Evolutionary conservation across 257 asterid genomes (phyloP).

Genomic region (Agastache rugosa): DNA sequence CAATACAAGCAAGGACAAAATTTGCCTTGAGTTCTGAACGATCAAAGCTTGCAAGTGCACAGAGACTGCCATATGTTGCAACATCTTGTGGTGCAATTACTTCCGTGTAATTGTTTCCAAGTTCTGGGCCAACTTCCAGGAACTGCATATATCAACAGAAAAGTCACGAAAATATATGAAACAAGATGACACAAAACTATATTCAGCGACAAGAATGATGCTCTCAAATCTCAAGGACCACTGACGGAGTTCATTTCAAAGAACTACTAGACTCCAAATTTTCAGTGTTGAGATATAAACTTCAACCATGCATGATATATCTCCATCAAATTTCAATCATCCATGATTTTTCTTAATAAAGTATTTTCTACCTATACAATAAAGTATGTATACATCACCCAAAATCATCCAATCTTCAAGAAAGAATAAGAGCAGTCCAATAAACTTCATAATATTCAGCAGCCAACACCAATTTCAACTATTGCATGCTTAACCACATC

Average conservation of each 20-base stretch:
- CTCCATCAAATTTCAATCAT: background rate
- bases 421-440: background rate
- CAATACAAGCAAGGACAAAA: constrained; percentile 7
- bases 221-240: background rate
- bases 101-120: constrained; percentile 77
- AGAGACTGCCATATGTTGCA: constrained; percentile 97
- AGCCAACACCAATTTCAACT: constrained; percentile 8
- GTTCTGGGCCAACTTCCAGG: constrained; percentile 84
- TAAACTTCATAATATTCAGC: background rate
- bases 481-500: constrained; percentile 15
- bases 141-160: constrained; percentile 59
- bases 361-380: constrained; percentile 9
- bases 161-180: constrained; percentile 16
- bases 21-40: constrained; percentile 90
- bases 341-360: background rate
- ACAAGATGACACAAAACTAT: background rate
- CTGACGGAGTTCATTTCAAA: background rate
- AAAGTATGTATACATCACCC: background rate
- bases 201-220: background rate
- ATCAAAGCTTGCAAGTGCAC: constrained; percentile 98
- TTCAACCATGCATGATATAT: background rate
- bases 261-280: background rate
- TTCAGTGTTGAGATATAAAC: background rate
- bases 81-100: constrained; percentile 96
- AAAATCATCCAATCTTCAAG: background rate